Percentiles rank a stretch among this genome's conserved stretches.
phyloP scores from a whole-genome alignment of 352 stramenopile species.

The Elongisporangium anandrum region DNA sequence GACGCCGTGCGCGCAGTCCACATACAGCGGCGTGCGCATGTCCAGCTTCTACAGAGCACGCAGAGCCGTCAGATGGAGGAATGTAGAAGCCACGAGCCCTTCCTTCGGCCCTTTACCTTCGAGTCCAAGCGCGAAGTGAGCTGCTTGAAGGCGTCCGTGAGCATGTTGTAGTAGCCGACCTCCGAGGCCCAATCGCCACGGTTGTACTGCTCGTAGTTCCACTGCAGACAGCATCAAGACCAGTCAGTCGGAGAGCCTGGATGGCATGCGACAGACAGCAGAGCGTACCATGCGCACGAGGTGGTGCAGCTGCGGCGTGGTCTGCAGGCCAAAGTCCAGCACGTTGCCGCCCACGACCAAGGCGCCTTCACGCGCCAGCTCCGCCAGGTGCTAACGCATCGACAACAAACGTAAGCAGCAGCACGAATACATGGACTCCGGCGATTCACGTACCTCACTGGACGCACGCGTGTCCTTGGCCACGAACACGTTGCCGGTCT shows the following conservation, averaged over 20 bases:
- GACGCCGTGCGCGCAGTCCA: slow-evolving; percentile 94
- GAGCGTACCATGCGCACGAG: slow-evolving; percentile 88
- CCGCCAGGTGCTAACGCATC: slow-evolving; percentile 49
- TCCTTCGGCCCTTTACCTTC: slow-evolving; percentile 52
- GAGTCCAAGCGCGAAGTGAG: slow-evolving; percentile 77
- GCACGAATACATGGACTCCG: neutral
- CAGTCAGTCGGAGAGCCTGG: neutral
- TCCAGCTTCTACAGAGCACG: slow-evolving; percentile 57
- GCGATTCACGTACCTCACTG: slow-evolving; percentile 42
- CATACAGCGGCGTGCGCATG: slow-evolving; percentile 75
- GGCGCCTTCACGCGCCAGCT: slow-evolving; percentile 86
- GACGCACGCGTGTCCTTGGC: slow-evolving; percentile 91
- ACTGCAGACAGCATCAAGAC: slow-evolving; percentile 26
- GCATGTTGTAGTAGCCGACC: slow-evolving; percentile 94
- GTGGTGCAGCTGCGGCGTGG: slow-evolving; percentile 97
- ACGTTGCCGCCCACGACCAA: slow-evolving; percentile 88
- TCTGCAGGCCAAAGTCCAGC: slow-evolving; percentile 95
- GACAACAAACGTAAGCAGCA: neutral
- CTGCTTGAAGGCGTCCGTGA: slow-evolving; percentile 90
- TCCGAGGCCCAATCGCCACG: slow-evolving; percentile 86
- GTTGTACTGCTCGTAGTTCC: slow-evolving; percentile 88
- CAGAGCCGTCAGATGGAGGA: neutral
- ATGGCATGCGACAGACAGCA: no score
- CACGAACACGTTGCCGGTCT: slow-evolving; percentile 84
- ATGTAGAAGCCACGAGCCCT: neutral